Percentiles rank a stretch among this genome's conserved stretches.
Conservation (phyloP, 164 flowering plant species). For the grape (Vitis vinifera) region ASM3070453v1 NC_081820.1:19963001-19963500, state of each 20-base stretch:
- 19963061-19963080: conserved; percentile 11
- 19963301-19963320: conserved; percentile 8
- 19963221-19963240: conserved; percentile 19
- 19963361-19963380: background rate
- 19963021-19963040: conserved; percentile 6
- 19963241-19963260: conserved; percentile 32
- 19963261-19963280: conserved; percentile 23
- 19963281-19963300: conserved; percentile 21
- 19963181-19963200: conserved; percentile 18
- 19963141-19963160: conserved; percentile 2
- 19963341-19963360: background rate
- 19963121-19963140: conserved; percentile 3
- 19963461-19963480: conserved; percentile 25
- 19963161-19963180: conserved; percentile 20
- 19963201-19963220: conserved; percentile 27
- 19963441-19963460: conserved; percentile 13
- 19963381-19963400: conserved; percentile 17
- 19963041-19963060: conserved; percentile 2
- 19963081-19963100: conserved; percentile 8
- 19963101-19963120: background rate
- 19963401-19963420: conserved; percentile 17
- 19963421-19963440: conserved; percentile 11
- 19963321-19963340: background rate
- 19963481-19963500: conserved; percentile 14
- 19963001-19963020: conserved; percentile 10